phyloP scores from a whole-genome alignment of 306 rosid genomes.

The Castanopsis chinensis region DNA sequence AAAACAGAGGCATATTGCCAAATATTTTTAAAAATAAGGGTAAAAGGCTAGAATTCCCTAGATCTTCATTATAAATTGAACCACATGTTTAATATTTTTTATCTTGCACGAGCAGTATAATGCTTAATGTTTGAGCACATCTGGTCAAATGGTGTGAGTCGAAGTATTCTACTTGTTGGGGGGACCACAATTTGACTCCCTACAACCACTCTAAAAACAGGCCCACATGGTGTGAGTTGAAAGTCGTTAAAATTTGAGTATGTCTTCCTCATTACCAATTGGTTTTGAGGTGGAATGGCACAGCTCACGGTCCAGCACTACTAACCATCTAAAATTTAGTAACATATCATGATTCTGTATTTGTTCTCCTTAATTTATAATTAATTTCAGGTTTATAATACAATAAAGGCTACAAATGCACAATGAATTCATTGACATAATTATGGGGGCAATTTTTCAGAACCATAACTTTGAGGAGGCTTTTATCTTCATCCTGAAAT shows the following conservation, averaged over 20 bases:
- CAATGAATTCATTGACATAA: not conserved
- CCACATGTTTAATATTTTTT: not conserved
- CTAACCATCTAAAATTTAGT: not conserved
- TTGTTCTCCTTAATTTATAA: too few relatives aligned
- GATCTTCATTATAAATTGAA: not conserved
- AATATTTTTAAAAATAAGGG: too few relatives aligned
- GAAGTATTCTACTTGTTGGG: too few relatives aligned
- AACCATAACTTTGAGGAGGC: not conserved
- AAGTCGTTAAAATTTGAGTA: too few relatives aligned
- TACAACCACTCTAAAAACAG: too few relatives aligned
- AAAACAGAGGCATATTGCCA: too few relatives aligned
- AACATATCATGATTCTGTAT: not conserved
- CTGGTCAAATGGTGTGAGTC: not conserved
- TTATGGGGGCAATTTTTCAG: not conserved
- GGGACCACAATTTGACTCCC: too few relatives aligned
- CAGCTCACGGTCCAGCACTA: not conserved
- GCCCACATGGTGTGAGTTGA: too few relatives aligned
- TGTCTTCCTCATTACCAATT: too few relatives aligned
- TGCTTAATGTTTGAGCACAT: not conserved
- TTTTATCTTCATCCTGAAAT: too few relatives aligned
- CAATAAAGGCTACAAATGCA: not conserved
- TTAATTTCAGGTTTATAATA: not conserved
- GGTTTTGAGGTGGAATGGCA: too few relatives aligned
- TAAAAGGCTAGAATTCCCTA: too few relatives aligned
- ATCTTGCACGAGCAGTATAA: not conserved